Conservation (phyloP, 768 basidiomycete genomes). For the Hericium erinaceus region DNA sequence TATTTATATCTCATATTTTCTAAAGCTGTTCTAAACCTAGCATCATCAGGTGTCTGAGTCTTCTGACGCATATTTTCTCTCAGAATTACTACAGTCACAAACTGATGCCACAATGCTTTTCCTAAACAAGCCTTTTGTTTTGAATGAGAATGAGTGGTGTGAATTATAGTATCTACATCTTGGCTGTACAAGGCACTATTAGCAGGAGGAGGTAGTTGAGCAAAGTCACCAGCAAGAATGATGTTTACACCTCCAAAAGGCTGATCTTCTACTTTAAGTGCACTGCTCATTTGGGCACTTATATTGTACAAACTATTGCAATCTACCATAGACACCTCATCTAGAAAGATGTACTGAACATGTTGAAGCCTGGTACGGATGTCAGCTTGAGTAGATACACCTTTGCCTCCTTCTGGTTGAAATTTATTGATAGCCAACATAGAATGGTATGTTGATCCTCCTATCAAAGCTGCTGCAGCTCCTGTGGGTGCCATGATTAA, state of each 20-base stretch:
- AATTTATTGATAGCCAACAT: conserved; percentile 3
- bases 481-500: conserved; percentile 15
- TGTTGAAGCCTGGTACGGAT: conserved; percentile 9
- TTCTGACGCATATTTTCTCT: conserved; percentile 14
- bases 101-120: conserved; percentile 13
- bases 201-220: conserved; percentile 29
- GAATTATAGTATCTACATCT: neutral
- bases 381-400: neutral
- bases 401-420: neutral
- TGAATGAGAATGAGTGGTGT: neutral
- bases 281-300: conserved; percentile 15
- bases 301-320: conserved; percentile 21
- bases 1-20: conserved; percentile 31
- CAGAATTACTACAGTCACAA: conserved; percentile 14
- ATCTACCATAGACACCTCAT: conserved; percentile 36
- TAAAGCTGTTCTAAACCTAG: conserved; percentile 20
- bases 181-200: conserved; percentile 14
- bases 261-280: conserved; percentile 7
- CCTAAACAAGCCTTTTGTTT: conserved; percentile 9
- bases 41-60: conserved; percentile 16
- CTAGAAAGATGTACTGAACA: conserved; percentile 32
- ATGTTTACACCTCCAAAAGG: conserved; percentile 32
- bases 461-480: conserved; percentile 8
- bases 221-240: conserved; percentile 40
- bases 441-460: conserved; percentile 18